phyloP scores from a whole-genome alignment of 495 filamentous ascomycete genomes.

The Cercophora samala region DNA sequence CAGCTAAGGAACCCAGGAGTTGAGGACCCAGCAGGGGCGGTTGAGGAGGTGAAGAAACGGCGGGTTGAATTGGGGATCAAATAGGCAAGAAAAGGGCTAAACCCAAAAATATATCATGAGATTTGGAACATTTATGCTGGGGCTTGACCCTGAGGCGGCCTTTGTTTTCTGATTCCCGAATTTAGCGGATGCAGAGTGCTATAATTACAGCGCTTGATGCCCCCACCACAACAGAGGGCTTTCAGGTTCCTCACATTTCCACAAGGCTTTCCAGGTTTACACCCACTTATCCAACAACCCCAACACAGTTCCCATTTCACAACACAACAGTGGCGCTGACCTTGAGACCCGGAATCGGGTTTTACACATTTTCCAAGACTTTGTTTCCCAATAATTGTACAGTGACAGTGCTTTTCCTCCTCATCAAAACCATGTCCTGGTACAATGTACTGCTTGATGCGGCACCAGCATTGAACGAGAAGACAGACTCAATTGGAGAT shows the following conservation, averaged over 20 bases:
- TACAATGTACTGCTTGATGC: conserved; percentile 11
- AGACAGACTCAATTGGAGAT: conserved; percentile 1
- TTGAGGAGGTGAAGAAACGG: conserved; percentile 60
- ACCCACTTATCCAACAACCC: neutral
- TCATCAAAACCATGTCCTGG: conserved; percentile 15
- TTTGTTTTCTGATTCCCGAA: neutral
- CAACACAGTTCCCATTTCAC: neutral
- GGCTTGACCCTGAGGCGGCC: neutral
- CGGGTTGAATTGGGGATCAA: conserved; percentile 55
- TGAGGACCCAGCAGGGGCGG: conserved; percentile 55
- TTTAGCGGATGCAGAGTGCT: neutral
- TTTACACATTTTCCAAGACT: neutral
- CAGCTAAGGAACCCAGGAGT: conserved; percentile 74
- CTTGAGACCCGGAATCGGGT: neutral
- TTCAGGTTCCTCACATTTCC: neutral
- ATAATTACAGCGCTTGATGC: neutral
- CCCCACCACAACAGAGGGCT: neutral
- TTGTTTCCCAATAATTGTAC: neutral
- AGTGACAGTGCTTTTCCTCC: neutral
- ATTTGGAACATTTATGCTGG: neutral
- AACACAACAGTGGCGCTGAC: neutral
- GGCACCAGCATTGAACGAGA: neutral
- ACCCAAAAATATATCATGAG: neutral
- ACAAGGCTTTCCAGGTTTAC: neutral
- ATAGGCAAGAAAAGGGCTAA: neutral